phyloP scores from a whole-genome alignment of 2,329 filamentous ascomycete genomes.

The Aspergillus caelatus region DNA sequence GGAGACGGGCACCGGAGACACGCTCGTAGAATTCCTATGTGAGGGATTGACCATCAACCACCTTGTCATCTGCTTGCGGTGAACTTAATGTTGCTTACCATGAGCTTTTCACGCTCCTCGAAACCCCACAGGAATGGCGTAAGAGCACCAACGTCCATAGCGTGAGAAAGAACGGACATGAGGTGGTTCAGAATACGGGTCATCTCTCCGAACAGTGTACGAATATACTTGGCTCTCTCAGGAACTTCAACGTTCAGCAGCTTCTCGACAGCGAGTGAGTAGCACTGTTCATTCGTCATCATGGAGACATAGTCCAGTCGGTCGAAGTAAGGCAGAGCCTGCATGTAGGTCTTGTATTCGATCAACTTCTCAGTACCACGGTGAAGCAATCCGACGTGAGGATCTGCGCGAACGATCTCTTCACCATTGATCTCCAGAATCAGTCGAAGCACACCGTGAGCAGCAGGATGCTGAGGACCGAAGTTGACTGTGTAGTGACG shows the following conservation, averaged over 20 bases:
- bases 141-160: slow-evolving; percentile 97
- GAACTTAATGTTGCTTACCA: slow-evolving; percentile 64
- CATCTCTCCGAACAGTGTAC: slow-evolving; percentile 93
- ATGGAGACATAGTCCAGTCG: slow-evolving; percentile 98
- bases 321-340: slow-evolving; percentile 98
- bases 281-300: slow-evolving; percentile 99
- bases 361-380: slow-evolving; percentile 99
- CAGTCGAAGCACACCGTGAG: slow-evolving; percentile 94
- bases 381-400: slow-evolving; percentile 94
- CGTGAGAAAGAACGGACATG: slow-evolving; percentile 96
- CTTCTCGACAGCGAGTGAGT: slow-evolving; percentile 94
- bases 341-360: slow-evolving; percentile 99
- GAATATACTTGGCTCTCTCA: slow-evolving; percentile 93
- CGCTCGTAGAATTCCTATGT: slow-evolving; percentile 97
- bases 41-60: not conserved
- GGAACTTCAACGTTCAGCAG: slow-evolving; percentile 95
- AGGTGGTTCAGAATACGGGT: slow-evolving; percentile 94
- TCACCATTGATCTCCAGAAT: slow-evolving; percentile 98
- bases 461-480: slow-evolving; percentile 95
- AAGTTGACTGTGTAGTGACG: slow-evolving; percentile 99
- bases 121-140: slow-evolving; percentile 99
- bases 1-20: slow-evolving; percentile 95
- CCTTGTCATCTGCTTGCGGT: not conserved
- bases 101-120: slow-evolving; percentile 98
- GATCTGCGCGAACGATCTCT: slow-evolving; percentile 94